A percentile compares a stretch with the other conserved stretches of the same genome.
These are phyloP conservation scores for Maudiozyma pseudohumilis DNA, from an alignment of 805 yeast genomes.

Conservation along the genomic window DNA sequence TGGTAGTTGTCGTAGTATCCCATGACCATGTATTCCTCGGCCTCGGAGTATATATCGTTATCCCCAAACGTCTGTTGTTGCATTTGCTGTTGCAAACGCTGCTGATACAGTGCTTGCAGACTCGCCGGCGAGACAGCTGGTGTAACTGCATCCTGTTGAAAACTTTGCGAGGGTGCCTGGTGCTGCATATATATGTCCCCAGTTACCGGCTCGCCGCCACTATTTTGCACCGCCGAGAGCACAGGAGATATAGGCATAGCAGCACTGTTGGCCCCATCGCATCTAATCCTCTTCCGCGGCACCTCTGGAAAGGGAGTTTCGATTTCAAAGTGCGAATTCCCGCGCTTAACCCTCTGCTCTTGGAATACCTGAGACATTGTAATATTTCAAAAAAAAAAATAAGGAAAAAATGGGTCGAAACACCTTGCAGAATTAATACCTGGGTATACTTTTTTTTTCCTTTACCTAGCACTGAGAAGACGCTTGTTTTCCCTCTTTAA, in stretches of 20 bases:
- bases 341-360: constrained; percentile 5
- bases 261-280: background rate
- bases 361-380: too few species aligned
- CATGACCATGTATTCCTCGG: constrained; percentile 23
- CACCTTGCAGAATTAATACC: too few species aligned
- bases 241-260: constrained; percentile 1
- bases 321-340: constrained; percentile 4
- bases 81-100: background rate
- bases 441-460: too few species aligned
- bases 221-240: constrained; percentile 1
- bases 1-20: constrained; percentile 9
- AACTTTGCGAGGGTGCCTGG: too few species aligned
- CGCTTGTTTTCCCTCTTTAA: too few species aligned
- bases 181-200: too few species aligned
- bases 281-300: constrained; percentile 3
- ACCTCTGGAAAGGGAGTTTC: constrained; percentile 7
- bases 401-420: too few species aligned
- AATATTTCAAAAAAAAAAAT: background rate
- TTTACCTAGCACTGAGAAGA: too few species aligned
- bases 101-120: background rate
- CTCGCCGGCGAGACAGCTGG: constrained; percentile 2
- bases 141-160: background rate
- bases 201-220: background rate
- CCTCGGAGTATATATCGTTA: constrained; percentile 16
- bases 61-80: background rate